These are phyloP conservation scores for Metschnikowia rubicola DNA, from an alignment of 805 yeast species.

Conservation along the genomic window DNA sequence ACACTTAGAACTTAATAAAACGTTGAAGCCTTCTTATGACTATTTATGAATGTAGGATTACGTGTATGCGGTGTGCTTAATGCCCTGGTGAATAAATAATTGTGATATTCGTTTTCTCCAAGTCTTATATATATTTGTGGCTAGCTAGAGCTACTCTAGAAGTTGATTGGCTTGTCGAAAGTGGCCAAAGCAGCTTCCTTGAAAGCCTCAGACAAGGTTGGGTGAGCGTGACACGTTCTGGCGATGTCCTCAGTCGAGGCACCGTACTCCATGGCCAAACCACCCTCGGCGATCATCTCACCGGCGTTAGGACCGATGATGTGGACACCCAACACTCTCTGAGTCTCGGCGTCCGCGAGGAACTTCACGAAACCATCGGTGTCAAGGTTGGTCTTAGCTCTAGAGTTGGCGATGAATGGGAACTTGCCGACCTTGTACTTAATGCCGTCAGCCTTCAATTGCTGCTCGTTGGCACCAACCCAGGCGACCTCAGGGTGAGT, in stretches of 20 bases:
- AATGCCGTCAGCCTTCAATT: constrained; percentile 88
- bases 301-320: constrained; percentile 98
- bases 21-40: background rate
- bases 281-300: constrained; percentile 99
- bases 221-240: constrained; percentile 98
- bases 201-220: constrained; percentile 96
- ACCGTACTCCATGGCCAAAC: constrained; percentile 96
- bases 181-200: constrained; percentile 96
- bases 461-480: constrained; percentile 97
- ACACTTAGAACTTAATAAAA: background rate
- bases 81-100: background rate
- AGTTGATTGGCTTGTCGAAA: constrained; percentile 85
- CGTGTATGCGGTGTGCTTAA: too few relatives aligned
- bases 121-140: background rate
- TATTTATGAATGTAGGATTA: background rate
- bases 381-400: constrained; percentile 97
- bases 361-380: constrained; percentile 97
- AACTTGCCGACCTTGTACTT: constrained; percentile 93
- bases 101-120: background rate
- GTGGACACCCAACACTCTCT: constrained; percentile 93
- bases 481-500: constrained; percentile 99
- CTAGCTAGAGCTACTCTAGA: background rate
- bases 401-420: constrained; percentile 98
- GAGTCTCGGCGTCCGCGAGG: constrained; percentile 94
- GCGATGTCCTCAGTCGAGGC: constrained; percentile 98